Evolutionary conservation across 129 eudicot species (phyloP).

Genomic region (Flaveria trinervia): DNA sequence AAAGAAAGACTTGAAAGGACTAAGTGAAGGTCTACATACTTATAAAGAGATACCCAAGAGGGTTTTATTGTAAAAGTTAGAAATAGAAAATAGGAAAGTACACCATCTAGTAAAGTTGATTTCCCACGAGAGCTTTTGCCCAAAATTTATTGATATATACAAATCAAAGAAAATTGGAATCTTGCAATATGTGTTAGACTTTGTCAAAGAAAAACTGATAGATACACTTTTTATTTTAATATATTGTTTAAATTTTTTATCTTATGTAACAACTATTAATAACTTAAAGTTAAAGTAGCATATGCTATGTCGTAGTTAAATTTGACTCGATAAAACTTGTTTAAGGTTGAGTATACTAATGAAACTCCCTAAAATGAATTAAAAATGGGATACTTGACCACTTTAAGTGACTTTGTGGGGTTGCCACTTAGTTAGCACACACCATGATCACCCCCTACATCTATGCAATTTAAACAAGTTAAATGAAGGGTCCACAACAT

Average conservation of each 20-base stretch:
- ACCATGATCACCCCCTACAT: neutral
- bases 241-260: too few relatives aligned
- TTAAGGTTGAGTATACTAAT: conserved; percentile 9
- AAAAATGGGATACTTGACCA: conserved; percentile 5
- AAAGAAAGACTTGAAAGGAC: conserved; percentile 15
- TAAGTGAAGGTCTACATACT: conserved; percentile 36
- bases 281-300: neutral
- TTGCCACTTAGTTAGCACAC: conserved; percentile 4
- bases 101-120: conserved; percentile 30
- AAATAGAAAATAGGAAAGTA: conserved; percentile 36
- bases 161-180: neutral
- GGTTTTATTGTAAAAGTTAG: conserved; percentile 36
- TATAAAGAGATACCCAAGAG: conserved; percentile 35
- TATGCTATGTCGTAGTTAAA: neutral
- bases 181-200: neutral
- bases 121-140: conserved; percentile 27
- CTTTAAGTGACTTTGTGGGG: conserved; percentile 25
- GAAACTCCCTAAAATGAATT: conserved; percentile 7
- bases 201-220: neutral
- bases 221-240: too few relatives aligned
- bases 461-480: neutral
- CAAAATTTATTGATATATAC: conserved; percentile 24
- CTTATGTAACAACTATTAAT: neutral
- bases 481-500: neutral
- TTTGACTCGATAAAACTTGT: neutral